A percentile compares a stretch with the other conserved stretches of the same genome.
Conservation (phyloP, 768 basidiomycete species). For the Chalciporus piperatus region DNA sequence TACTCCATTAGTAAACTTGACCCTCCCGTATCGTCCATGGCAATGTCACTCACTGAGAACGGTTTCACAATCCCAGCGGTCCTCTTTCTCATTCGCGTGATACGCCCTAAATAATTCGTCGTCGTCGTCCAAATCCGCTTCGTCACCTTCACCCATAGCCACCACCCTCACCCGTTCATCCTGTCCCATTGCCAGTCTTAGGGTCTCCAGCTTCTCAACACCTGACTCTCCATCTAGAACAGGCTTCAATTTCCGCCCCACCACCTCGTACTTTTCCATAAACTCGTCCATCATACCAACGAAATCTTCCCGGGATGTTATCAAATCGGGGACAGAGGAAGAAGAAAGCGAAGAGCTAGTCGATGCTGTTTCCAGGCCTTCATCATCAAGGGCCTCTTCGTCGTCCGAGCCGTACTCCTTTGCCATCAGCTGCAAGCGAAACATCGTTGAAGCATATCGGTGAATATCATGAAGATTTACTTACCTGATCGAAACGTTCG, state of each 20-base stretch:
- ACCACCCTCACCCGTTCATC: constrained; percentile 54
- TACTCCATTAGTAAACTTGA: constrained; percentile 8
- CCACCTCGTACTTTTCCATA: constrained; percentile 84
- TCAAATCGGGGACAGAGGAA: constrained; percentile 67
- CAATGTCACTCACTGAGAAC: constrained; percentile 71
- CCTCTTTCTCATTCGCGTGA: constrained; percentile 51
- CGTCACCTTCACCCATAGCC: constrained; percentile 44
- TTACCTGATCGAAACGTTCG: constrained; percentile 90
- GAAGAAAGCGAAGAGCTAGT: constrained; percentile 41
- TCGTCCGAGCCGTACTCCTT: constrained; percentile 70
- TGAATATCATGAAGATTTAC: constrained; percentile 15
- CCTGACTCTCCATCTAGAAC: constrained; percentile 71
- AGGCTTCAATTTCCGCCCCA: constrained; percentile 82
- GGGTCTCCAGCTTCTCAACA: constrained; percentile 73
- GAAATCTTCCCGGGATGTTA: constrained; percentile 86
- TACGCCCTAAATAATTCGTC: constrained; percentile 41
- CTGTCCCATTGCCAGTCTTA: constrained; percentile 76
- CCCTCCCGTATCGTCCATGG: background rate
- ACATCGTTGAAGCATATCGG: background rate
- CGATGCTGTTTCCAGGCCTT: constrained; percentile 44
- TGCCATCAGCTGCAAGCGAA: constrained; percentile 57
- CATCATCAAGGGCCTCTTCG: constrained; percentile 48
- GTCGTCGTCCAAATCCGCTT: constrained; percentile 43
- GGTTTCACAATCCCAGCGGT: constrained; percentile 95
- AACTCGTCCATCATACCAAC: constrained; percentile 91